Base-by-base conservation (phyloP, 352 stramenopile genomes). In the Phytophthora tubulina region DNA sequence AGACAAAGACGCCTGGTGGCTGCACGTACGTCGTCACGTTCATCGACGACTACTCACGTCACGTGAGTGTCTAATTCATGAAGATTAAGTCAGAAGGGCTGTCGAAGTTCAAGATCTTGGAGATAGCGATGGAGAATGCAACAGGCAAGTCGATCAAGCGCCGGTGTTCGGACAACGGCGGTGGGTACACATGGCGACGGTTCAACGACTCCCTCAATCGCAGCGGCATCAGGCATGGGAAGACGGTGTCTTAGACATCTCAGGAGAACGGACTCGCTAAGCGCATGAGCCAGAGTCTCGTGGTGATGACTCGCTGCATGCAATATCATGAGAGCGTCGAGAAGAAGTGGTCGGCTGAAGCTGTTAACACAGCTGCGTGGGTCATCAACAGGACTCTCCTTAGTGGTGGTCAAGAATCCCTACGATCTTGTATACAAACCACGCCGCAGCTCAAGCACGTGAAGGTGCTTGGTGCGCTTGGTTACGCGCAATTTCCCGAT, bases 361-460 rank as follows among this genome's bases (percentile, higher is more conserved):
- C 48, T 0, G 30, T 27, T 14, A 54, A 54, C 48, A 54, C 48
- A 6, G 48, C 48, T 17, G 48, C 48, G 11, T 54, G 45, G 45
- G n/a, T 52, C 45, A 33, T 33, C 6, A 52, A 52, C 17, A 8
- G 17, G 45, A 52, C 33, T 17, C 9, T 17, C 1, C 14, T 52
- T 14, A 17, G 45, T 52, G 3, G 14, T n/a, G n/a, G n/a, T n/a
- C n/a, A n/a, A n/a, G n/a, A n/a, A n/a, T n/a, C 13, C n/a, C 31
- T 57, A 44, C 27, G 55, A 75, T 21, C 58, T 72, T 14, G 21
- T 62, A 4, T 41, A 36, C 30, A 1, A 4, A 6, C 27, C 3
- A 50, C 53, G 36, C 60, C 72, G 4, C 49, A 63, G 13, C 66
- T 72, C 39, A 68, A 69, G 8, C 53, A 70, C 58, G 10, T 71